Evolutionary conservation across 495 filamentous ascomycete species (phyloP).

Genomic region (Aspergillus egyptiacus): DNA sequence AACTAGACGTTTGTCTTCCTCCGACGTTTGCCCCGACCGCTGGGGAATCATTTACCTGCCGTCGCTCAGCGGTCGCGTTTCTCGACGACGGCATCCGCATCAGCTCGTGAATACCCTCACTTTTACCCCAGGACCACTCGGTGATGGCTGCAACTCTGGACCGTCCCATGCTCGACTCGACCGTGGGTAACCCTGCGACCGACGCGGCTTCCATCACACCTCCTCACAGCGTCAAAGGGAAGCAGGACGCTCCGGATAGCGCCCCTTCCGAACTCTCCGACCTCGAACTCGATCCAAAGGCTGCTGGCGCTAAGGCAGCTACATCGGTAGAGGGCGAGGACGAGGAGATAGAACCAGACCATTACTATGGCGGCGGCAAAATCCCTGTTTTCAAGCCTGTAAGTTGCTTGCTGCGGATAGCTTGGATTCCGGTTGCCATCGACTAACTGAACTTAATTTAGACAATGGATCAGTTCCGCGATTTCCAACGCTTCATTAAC

Average conservation of each 20-base stretch:
- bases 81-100: conserved; percentile 38
- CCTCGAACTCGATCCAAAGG: conserved; percentile 38
- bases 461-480: conserved; percentile 88
- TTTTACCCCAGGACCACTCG: conserved; percentile 9
- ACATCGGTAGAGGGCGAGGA: conserved; percentile 41
- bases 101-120: conserved; percentile 9
- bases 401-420: conserved; percentile 29
- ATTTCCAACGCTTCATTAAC: conserved; percentile 81
- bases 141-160: conserved; percentile 37
- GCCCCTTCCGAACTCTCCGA: conserved; percentile 43
- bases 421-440: neutral
- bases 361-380: conserved; percentile 78
- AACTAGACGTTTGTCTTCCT: conserved; percentile 1
- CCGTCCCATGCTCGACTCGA: conserved; percentile 24
- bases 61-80: conserved; percentile 47
- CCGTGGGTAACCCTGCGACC: conserved; percentile 23
- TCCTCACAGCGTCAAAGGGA: conserved; percentile 42
- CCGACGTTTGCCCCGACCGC: conserved; percentile 38
- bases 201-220: conserved; percentile 41
- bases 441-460: conserved; percentile 27
- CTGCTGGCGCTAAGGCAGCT: conserved; percentile 20
- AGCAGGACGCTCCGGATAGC: conserved; percentile 39
- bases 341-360: conserved; percentile 73
- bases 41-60: conserved; percentile 37
- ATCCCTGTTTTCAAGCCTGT: conserved; percentile 93